Percentiles rank a stretch among this genome's conserved stretches.
phyloP scores from a whole-genome alignment of 371 early-diverging fungal species.

The Smittium mucronatum region DNA sequence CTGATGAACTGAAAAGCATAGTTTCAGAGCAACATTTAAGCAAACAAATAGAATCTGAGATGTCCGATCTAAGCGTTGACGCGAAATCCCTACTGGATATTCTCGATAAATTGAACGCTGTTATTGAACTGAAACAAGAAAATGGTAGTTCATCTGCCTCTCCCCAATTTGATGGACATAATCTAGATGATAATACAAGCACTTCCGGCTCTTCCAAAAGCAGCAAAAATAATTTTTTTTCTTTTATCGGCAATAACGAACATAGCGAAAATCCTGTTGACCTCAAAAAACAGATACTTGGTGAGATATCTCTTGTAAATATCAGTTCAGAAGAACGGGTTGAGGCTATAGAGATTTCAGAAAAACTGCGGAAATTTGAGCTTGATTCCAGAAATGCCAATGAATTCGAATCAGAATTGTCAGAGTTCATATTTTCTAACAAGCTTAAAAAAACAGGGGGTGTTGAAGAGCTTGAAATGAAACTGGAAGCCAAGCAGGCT shows the following conservation, averaged over 20 bases:
- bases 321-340: constrained; percentile 51
- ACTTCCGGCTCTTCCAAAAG: constrained; percentile 25
- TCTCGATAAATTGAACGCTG: constrained; percentile 42
- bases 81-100: constrained; percentile 40
- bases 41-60: constrained; percentile 53
- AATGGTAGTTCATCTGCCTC: constrained; percentile 6
- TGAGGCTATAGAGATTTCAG: constrained; percentile 51
- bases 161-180: not conserved
- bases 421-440: constrained; percentile 44
- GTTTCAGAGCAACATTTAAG: constrained; percentile 63
- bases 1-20: constrained; percentile 59
- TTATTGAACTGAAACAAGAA: constrained; percentile 38
- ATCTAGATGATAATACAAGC: constrained; percentile 11
- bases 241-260: constrained; percentile 34
- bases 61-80: constrained; percentile 53
- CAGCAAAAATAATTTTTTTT: too few species aligned
- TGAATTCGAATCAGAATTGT: constrained; percentile 57
- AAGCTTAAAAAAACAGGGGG: constrained; percentile 58
- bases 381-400: constrained; percentile 43
- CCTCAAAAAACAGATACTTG: constrained; percentile 46
- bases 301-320: constrained; percentile 50
- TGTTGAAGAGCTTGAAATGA: constrained; percentile 47
- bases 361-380: constrained; percentile 49
- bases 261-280: constrained; percentile 49
- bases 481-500: constrained; percentile 43